These are phyloP conservation scores for Acanthamoeba lenticulata DNA, from an alignment of 208 protist species.

Conservation along the genomic window DNA sequence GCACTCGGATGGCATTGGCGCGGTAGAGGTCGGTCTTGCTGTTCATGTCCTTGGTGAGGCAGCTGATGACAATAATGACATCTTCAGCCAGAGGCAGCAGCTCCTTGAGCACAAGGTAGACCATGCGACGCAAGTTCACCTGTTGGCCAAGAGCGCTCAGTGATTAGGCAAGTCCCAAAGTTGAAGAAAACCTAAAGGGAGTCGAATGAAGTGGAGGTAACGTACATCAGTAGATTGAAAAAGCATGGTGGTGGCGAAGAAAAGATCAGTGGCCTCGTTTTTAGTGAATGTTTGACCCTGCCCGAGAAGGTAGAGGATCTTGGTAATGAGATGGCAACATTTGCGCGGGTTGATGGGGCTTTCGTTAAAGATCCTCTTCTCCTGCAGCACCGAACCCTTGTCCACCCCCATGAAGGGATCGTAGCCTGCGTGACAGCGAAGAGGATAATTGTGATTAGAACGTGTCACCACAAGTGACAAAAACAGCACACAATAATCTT, in stretches of 20 bases:
- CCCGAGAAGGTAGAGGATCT: constrained; percentile 96
- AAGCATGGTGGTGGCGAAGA: constrained; percentile 98
- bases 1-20: constrained; percentile 94
- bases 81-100: constrained; percentile 94
- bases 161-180: neutral
- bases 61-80: constrained; percentile 96
- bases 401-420: constrained; percentile 93
- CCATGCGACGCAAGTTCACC: constrained; percentile 94
- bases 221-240: constrained; percentile 95
- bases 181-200: neutral
- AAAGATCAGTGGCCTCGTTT: constrained; percentile 96
- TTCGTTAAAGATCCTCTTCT: constrained; percentile 95
- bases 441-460: neutral
- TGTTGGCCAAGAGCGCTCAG: neutral
- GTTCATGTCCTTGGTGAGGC: constrained; percentile 97
- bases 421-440: neutral
- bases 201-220: too few relatives aligned
- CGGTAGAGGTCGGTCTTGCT: constrained; percentile 92
- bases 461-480: neutral
- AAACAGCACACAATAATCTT: neutral
- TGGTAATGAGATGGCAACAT: constrained; percentile 92
- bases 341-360: constrained; percentile 90
- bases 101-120: constrained; percentile 98
- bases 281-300: constrained; percentile 93
- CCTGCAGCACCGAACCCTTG: constrained; percentile 94